Evolutionary conservation across 2,329 filamentous ascomycete genomes (phyloP), one percentile per base, ranked within the genome.

Genomic region (Epichloe typhina): DNA sequence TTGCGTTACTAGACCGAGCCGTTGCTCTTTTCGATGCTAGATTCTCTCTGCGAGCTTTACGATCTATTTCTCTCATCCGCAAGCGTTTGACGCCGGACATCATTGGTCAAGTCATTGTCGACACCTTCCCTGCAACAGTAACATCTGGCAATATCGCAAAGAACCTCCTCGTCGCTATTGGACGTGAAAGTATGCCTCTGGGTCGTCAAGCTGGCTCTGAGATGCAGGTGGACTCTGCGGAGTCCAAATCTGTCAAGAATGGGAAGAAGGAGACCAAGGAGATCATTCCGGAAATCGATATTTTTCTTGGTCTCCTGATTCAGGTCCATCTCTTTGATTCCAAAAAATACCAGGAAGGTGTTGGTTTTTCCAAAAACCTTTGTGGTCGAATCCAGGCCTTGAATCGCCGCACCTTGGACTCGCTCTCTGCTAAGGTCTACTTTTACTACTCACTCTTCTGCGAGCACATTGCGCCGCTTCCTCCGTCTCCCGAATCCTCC

Each of bases 391-490:
- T 97, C 66, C 88, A 94, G 62, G 77, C 82, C 49, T 77, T 95
- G 65, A 98, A 98, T 74, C 86, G 93, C 55, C 84, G 93, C 60
- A 97, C 93, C 23, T 74, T 98, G 55, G 93, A 98, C 68, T 89
- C 90, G 47, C 80, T 98, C 53, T 87, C 90, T 53, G 89, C 91
- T 57, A 94, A 94, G 69, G 89, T 91, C 56, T 98, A 96, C 77
- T 97, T 96, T 71, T 98, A 98, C 76, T 95, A 88, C 71, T 88
- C 88, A 23, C 76, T 97, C 60, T 97, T 97, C 74, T 88, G 85
- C 71, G 93, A 98, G 76, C 84, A 94, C 68, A 79, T 94, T 55
- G 80, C 83, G 54, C 90, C 91, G 21, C 80, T 91, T 55, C 87
- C 93, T 43, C 90, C 91, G 23, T 96, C 90, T 49, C 85, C 88